phyloP scores from a whole-genome alignment of 192 early-diverging fungal genomes.

The Diversispora epigaea region DNA sequence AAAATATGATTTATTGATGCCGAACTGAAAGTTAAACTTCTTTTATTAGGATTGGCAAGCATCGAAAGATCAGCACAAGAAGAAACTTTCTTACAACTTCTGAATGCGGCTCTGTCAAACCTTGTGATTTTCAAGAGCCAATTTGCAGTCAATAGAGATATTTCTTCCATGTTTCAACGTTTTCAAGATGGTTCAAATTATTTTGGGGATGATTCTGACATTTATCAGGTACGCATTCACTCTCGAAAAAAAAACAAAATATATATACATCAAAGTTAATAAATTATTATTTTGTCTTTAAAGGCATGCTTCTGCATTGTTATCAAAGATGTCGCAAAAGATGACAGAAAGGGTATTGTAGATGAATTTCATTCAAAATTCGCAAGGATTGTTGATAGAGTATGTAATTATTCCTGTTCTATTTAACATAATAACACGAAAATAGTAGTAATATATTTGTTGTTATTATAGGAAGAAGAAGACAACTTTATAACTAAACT shows the following conservation, averaged over 20 bases:
- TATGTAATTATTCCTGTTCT: not conserved
- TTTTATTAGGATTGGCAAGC: constrained; percentile 13
- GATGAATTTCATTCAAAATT: constrained; percentile 31
- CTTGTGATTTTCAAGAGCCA: constrained; percentile 35
- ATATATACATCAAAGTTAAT: not conserved
- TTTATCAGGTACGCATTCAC: constrained; percentile 17
- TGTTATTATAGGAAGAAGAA: constrained; percentile 22
- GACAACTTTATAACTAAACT: constrained; percentile 33
- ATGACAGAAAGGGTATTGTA: constrained; percentile 24
- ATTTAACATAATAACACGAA: not conserved
- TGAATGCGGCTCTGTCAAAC: constrained; percentile 27
- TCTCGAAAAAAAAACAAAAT: not conserved
- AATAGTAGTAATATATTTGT: not conserved
- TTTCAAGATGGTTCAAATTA: constrained; percentile 32
- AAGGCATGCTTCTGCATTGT: constrained; percentile 31
- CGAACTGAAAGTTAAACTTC: not conserved
- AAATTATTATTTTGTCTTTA: not conserved
- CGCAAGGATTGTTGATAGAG: constrained; percentile 16
- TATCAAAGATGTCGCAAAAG: constrained; percentile 35
- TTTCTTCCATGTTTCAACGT: constrained; percentile 35
- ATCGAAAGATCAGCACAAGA: constrained; percentile 34
- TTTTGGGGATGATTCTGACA: constrained; percentile 27
- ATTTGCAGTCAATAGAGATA: constrained; percentile 31
- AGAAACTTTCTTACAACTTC: constrained; percentile 15
- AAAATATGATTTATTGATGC: not conserved